These are phyloP conservation scores for Phaseolus coccineus DNA, from an alignment of 331 rosid genomes.

Conservation along the genomic window DNA sequence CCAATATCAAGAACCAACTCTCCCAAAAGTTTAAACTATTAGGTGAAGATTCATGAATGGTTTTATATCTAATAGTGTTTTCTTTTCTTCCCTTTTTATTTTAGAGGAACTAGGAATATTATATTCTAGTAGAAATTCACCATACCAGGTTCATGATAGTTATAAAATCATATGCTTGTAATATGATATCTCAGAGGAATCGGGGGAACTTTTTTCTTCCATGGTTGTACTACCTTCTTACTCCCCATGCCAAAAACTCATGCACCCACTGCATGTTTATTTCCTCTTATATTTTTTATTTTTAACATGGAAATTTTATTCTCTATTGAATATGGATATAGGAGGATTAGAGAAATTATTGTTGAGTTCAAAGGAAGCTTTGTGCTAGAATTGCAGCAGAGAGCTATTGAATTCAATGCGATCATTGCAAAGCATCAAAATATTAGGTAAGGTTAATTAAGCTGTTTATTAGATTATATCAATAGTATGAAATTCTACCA, in stretches of 20 bases:
- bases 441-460: slow-evolving; percentile 70
- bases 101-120: slow-evolving; percentile 33
- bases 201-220: slow-evolving; percentile 26
- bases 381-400: slow-evolving; percentile 98
- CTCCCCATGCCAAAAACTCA: neutral
- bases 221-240: slow-evolving; percentile 3
- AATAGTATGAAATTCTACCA: slow-evolving; percentile 23
- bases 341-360: slow-evolving; percentile 85
- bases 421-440: slow-evolving; percentile 78
- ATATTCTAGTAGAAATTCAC: slow-evolving; percentile 20
- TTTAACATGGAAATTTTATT: slow-evolving; percentile 41
- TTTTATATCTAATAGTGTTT: slow-evolving; percentile 16
- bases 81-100: slow-evolving; percentile 25
- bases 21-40: slow-evolving; percentile 15
- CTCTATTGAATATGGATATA: slow-evolving; percentile 48
- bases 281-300: slow-evolving; percentile 12
- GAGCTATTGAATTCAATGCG: slow-evolving; percentile 90
- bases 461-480: slow-evolving; percentile 24
- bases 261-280: slow-evolving; percentile 30
- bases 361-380: slow-evolving; percentile 87
- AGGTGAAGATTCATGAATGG: neutral
- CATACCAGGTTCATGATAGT: slow-evolving; percentile 25
- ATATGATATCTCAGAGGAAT: slow-evolving; percentile 36
- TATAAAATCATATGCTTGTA: slow-evolving; percentile 26
- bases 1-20: slow-evolving; percentile 1